Base-by-base conservation (phyloP, 257 asterid genomes). In the Striga asiatica region DNA sequence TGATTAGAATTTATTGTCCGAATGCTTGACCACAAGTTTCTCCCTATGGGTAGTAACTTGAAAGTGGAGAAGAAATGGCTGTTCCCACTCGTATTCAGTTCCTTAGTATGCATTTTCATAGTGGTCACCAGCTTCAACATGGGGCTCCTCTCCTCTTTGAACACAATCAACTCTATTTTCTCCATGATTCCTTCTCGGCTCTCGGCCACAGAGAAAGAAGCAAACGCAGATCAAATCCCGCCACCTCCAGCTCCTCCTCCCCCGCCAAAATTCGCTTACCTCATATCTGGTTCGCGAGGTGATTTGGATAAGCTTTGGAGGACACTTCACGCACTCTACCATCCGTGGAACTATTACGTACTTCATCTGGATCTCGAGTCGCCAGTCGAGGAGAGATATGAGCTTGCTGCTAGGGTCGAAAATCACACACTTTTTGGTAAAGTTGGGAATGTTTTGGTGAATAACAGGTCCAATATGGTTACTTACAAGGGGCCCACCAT, bases 401-500 rank as follows among this genome's bases (percentile, higher is more conserved):
- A 82, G 64, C 85, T 91, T 14, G 69, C 66, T 16, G 62, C 77
- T 6, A 66, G 95, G 54, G 73, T 91, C 32, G 74, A 68, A 52
- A 76, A 77, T 13, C 74, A 87, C 41, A 66, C 88, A 11, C 54
- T 81, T 32, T 81, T 84, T 65, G 48, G 56, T 0, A 54, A 80
- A 60, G 77, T 79, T 35, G 87, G 92, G 60, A 91, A 91, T 73
- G 97, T 91, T 34, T 52, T 58, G 24, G 85, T 82, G 77, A 82
- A 74, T 47, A 73, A 70, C 56, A 82, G 80, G 67, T 87, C 98
- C 14, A 91, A 88, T 67, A 82, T 84, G 84, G 97, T 91, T 31
- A 91, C 98, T 12, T 91, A 88, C 52, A 75, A 88, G 68, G 98
- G 98, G 7, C 97, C 98, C 3, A 91, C 98, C 37, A 91, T 91